Percentiles rank a stretch among this genome's conserved stretches.
Evolutionary conservation across 1,284 basidiomycete genomes (phyloP).

Genomic region (Fomes fomentarius): DNA sequence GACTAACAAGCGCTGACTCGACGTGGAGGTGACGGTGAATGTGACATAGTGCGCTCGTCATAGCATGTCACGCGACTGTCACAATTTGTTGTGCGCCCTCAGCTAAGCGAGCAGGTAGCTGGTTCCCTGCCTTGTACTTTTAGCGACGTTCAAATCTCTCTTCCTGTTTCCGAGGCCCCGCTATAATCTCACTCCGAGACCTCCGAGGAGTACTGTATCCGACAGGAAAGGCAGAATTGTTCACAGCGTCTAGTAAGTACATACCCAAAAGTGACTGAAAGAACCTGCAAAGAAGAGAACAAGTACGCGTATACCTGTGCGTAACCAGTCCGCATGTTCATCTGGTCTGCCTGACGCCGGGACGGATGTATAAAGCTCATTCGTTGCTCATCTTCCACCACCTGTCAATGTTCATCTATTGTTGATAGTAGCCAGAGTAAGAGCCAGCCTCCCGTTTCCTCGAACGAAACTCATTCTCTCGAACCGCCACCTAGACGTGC

Average conservation of each 20-base stretch:
- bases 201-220: neutral
- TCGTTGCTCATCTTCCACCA: neutral
- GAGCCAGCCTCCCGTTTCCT: neutral
- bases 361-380: constrained; percentile 5
- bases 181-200: neutral
- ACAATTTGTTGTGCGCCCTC: neutral
- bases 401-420: constrained; percentile 14
- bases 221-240: neutral
- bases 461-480: constrained; percentile 1
- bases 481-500: neutral
- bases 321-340: neutral
- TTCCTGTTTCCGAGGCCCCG: too few relatives aligned
- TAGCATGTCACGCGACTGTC: neutral
- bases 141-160: too few relatives aligned
- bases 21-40: constrained; percentile 16
- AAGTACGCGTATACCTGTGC: neutral
- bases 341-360: neutral
- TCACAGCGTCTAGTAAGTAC: neutral
- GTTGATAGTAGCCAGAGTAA: constrained; percentile 10
- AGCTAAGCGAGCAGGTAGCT: neutral
- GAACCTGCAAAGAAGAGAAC: constrained; percentile 3
- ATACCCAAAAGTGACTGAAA: constrained; percentile 1
- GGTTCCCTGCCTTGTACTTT: neutral
- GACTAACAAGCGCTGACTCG: constrained; percentile 9
- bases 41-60: neutral